phyloP scores from a whole-genome alignment of 305 asterid species.

The Fraxinus sp. region DNA sequence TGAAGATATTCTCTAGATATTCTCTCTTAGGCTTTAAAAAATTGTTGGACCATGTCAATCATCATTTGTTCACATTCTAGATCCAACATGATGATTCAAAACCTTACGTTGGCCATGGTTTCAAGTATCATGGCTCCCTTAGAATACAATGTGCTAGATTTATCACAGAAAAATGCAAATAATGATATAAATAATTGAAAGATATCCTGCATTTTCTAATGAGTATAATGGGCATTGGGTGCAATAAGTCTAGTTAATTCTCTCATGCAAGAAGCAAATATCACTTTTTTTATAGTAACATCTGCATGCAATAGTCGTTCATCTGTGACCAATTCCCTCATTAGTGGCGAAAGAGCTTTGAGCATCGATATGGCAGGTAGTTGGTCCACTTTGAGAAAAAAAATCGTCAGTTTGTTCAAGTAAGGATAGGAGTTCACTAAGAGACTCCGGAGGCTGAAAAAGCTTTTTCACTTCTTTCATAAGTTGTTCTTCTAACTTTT shows the following conservation, averaged over 20 bases:
- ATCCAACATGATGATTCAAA: slow-evolving; percentile 89
- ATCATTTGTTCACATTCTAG: slow-evolving; percentile 64
- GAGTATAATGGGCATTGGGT: slow-evolving; percentile 75
- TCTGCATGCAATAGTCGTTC: slow-evolving; percentile 65
- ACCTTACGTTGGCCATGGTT: slow-evolving; percentile 81
- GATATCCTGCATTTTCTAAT: slow-evolving; percentile 75
- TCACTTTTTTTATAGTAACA: slow-evolving; percentile 61
- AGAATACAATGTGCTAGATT: slow-evolving; percentile 49
- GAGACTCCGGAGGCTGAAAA: background rate
- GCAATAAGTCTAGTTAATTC: slow-evolving; percentile 84
- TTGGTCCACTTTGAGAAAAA: background rate
- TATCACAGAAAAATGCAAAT: background rate
- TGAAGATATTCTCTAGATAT: background rate
- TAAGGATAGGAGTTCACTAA: background rate
- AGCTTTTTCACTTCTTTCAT: background rate
- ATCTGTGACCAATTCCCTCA: slow-evolving; percentile 52
- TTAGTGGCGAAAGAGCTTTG: slow-evolving; percentile 57
- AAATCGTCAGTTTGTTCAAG: background rate
- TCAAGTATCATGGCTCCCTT: slow-evolving; percentile 71
- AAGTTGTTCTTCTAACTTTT: background rate
- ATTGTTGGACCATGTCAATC: background rate
- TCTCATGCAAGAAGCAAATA: slow-evolving; percentile 85
- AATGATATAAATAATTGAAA: slow-evolving; percentile 74
- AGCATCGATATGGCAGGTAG: slow-evolving; percentile 54
- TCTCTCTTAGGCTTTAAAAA: background rate